Base-by-base conservation (phyloP, 2,329 filamentous ascomycete genomes). In the Aplosporella prunicola region DNA sequence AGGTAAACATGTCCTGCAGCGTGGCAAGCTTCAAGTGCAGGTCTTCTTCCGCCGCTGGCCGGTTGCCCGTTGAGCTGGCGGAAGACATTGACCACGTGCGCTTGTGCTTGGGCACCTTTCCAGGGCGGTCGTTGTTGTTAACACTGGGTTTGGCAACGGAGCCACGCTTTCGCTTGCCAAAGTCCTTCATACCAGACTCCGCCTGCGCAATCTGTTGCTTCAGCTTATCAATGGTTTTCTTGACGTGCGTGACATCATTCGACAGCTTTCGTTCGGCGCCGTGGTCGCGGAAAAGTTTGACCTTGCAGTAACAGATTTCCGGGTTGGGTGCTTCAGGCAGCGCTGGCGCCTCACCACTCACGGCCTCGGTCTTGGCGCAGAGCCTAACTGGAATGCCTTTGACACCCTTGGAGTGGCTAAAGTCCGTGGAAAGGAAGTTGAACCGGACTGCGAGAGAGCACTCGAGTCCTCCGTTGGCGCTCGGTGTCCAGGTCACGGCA, bases 401-500 rank as follows among this genome's bases (percentile, higher is more conserved):
- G 32, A 98, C 91, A 30, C 91, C 91, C 56, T 98, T 98, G 8
- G 91, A 96, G 55, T 96, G 91, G 58, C 89, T 96, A 57, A 96
- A 98, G 56, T 98, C 91, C 7, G 91, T 98, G 1, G 91, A 98
- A 0, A 98, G 69, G 55, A 98, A 98, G 63, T 98, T 98, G 70
- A 96, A 98, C 30, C 91, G 83, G 9, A 96, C 85, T 7, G 87
- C 82, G 39, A 98, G 77, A 32, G 78, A 83, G 57, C 87, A 91
- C 50, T 95, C 87, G 3, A 81, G 67, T 0, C 67, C 61, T 0
- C 79, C 78, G 32, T 78, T 80, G 27, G 73, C 61, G n/a, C 51
- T 49, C 0, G 86, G 81, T 0, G 80, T 83, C 89, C 89, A 96
- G 5, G 80, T 75, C 4, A 96, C 85, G 5, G 81, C 89, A 56